A percentile compares a stretch with the other conserved stretches of the same genome.
These are phyloP conservation scores for Cryoendolithus antarcticus DNA, from an alignment of 2,329 filamentous ascomycete species.

Conservation along the genomic window DNA sequence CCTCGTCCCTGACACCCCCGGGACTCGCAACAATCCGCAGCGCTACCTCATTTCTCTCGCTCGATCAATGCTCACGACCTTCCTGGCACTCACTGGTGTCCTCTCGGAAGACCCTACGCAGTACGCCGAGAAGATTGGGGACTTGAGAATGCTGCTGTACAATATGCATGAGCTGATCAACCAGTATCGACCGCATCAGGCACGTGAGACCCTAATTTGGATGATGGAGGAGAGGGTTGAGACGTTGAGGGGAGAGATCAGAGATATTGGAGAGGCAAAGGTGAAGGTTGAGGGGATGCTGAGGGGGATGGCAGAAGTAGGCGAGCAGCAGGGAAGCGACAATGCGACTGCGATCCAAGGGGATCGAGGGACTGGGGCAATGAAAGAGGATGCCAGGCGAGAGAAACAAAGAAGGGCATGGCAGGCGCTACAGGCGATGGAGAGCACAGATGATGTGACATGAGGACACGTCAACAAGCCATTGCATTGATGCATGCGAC, in stretches of 20 bases:
- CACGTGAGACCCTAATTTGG: conserved; percentile 71
- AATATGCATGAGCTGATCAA: conserved; percentile 93
- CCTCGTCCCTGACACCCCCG: conserved; percentile 44
- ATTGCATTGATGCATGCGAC: no score
- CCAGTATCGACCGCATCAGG: conserved; percentile 87
- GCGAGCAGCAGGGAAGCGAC: neutral
- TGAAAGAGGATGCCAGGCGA: no score
- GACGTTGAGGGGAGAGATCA: conserved; percentile 59
- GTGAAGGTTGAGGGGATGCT: conserved; percentile 45
- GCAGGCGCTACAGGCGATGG: no score
- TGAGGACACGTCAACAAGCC: no score
- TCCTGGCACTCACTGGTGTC: conserved; percentile 68
- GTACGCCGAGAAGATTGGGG: conserved; percentile 58
- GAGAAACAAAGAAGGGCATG: no score
- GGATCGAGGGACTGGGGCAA: no score
- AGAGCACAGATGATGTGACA: no score
- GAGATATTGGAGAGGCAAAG: conserved; percentile 52
- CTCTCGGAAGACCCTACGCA: conserved; percentile 49
- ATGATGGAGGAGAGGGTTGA: conserved; percentile 80
- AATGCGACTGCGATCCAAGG: no score
- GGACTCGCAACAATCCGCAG: conserved; percentile 32
- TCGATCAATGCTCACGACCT: conserved; percentile 78
- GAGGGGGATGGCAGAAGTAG: neutral
- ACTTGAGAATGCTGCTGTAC: conserved; percentile 70
- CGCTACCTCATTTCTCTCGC: conserved; percentile 56